Evolutionary conservation across 495 filamentous ascomycete species (phyloP).

Genomic region (Aspergillus bridgeri): DNA sequence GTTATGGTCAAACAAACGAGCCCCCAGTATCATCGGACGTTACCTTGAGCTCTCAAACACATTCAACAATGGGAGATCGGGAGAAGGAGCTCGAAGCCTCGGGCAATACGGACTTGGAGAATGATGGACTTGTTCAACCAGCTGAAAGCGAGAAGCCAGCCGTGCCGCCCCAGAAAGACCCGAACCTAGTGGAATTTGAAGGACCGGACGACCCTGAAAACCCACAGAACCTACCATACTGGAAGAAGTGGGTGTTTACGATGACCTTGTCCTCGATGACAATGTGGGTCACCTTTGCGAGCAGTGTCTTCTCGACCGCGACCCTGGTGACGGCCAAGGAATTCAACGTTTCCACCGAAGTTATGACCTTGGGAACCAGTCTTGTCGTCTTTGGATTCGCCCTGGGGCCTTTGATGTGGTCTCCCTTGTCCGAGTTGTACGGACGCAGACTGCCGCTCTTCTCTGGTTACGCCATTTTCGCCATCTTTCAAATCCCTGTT

Average conservation of each 20-base stretch:
- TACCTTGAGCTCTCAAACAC: conserved; percentile 15
- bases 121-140: conserved; percentile 9
- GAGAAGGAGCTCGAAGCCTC: conserved; percentile 8
- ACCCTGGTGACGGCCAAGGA: conserved; percentile 43
- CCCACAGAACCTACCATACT: conserved; percentile 62
- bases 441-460: conserved; percentile 56
- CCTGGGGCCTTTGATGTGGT: conserved; percentile 53
- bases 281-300: conserved; percentile 58
- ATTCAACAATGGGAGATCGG: conserved; percentile 1
- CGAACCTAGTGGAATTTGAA: conserved; percentile 43
- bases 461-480: conserved; percentile 52
- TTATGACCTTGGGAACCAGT: conserved; percentile 55
- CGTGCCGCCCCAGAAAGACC: conserved; percentile 28
- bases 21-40: conserved; percentile 10
- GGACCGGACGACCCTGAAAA: conserved; percentile 62
- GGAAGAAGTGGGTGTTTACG: conserved; percentile 69
- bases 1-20: background rate
- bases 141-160: conserved; percentile 18
- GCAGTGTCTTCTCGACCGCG: conserved; percentile 57
- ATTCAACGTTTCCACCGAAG: conserved; percentile 51
- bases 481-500: conserved; percentile 60
- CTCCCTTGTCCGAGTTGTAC: conserved; percentile 55
- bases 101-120: conserved; percentile 8
- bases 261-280: conserved; percentile 56
- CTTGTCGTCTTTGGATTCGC: conserved; percentile 56